Evolutionary conservation across 768 basidiomycete genomes (phyloP), one percentile per base, ranked within the genome.

Genomic region (Ephemerocybe angulata): DNA sequence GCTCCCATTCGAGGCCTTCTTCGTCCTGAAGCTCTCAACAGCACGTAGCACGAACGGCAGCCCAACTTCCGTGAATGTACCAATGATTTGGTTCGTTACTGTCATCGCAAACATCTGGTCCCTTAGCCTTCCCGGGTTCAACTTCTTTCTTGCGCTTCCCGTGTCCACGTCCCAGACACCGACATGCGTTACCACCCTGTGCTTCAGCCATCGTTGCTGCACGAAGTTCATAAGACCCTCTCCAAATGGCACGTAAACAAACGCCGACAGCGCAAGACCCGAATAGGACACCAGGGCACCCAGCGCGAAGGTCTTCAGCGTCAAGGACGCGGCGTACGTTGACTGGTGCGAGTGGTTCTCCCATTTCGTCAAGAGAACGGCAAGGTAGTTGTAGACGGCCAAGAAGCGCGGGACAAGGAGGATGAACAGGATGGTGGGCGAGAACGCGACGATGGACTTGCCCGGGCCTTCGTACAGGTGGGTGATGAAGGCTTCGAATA

Each of bases 181-280:
- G 30, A 31, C 61, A 21, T 58, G 60, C 15, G 57, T 27, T 19
- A 46, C 51, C 12, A 53, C 22, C 3, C 42, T 50, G 21, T 62
- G 64, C 48, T 61, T 50, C 3, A 55, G 50, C 28, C 27, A 22
- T 42, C 59, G 15, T 54, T 48, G 15, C 60, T 80, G 80, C 8
- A 79, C 70, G 48, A 76, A 65, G 7, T 77, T 72, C 89, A 94
- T 93, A 58, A 93, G 84, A 50, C 81, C 80, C 65, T 88, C 88
- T 27, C 94, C 94, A 59, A 95, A 97, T 0, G 94, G 94, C 3
- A 96, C 90, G 67, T 98, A 99, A 48, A 97, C 82, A 65, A 94
- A 98, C 15, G 95, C 93, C n/a, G 88, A 92, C 15, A 98, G 83
- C 5, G 83, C 85, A n/a, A 99, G 81, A 37, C 90, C 88, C 49